Percentiles rank a stretch among this genome's conserved stretches.
These are phyloP conservation scores for Nakaseomyces uthaithaninus DNA, from an alignment of 1,139 yeast genomes.

Conservation along the genomic window DNA sequence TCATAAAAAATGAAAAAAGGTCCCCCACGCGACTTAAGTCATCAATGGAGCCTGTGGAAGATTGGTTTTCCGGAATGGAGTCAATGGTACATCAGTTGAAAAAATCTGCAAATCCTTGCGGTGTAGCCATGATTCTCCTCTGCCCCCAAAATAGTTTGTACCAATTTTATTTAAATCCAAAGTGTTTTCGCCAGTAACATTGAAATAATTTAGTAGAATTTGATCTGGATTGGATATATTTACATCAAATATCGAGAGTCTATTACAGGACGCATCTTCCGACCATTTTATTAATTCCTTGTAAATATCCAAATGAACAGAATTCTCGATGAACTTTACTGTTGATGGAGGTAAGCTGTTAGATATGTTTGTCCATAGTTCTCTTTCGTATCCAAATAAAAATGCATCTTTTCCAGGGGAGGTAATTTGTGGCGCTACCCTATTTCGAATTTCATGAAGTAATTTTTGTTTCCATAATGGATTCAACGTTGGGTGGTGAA, in stretches of 20 bases:
- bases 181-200: not conserved
- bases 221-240: not conserved
- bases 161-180: not conserved
- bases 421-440: constrained; percentile 16
- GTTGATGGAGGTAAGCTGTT: constrained; percentile 7
- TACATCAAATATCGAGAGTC: not conserved
- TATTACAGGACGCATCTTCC: not conserved
- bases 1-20: no score
- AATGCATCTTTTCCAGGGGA: constrained; percentile 24
- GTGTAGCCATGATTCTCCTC: not conserved
- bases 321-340: constrained; percentile 1
- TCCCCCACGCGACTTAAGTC: no score
- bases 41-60: no score
- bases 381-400: constrained; percentile 16
- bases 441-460: constrained; percentile 12
- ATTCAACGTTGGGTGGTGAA: constrained; percentile 12
- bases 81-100: no score
- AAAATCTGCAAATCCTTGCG: not conserved
- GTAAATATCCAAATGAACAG: constrained; percentile 2
- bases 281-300: constrained; percentile 9
- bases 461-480: constrained; percentile 12
- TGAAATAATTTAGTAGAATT: not conserved
- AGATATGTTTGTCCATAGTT: constrained; percentile 15
- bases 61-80: no score
- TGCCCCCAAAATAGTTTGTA: not conserved